These are phyloP conservation scores for Penicillium decumbens DNA, from an alignment of 2,329 filamentous ascomycete species.

Conservation along the genomic window DNA sequence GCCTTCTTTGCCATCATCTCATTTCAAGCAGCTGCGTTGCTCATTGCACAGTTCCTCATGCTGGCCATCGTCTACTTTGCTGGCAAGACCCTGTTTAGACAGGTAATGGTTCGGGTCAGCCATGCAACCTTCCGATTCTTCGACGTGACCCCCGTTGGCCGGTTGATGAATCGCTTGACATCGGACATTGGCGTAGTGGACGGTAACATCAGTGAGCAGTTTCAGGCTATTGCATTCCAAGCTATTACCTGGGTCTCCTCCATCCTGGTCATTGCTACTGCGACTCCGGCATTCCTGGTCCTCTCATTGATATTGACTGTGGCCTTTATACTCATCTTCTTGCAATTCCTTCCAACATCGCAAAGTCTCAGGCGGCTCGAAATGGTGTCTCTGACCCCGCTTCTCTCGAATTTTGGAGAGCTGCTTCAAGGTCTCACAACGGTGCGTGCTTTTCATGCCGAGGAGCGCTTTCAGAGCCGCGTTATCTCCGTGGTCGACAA, in stretches of 20 bases:
- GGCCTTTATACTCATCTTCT: slow-evolving; percentile 69
- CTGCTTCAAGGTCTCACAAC: slow-evolving; percentile 81
- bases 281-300: slow-evolving; percentile 70
- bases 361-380: slow-evolving; percentile 79
- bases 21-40: slow-evolving; percentile 55
- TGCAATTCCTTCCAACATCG: slow-evolving; percentile 73
- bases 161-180: slow-evolving; percentile 87
- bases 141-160: slow-evolving; percentile 81
- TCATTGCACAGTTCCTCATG: slow-evolving; percentile 62
- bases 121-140: slow-evolving; percentile 84
- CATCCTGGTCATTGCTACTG: slow-evolving; percentile 70
- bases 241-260: slow-evolving; percentile 67
- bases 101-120: slow-evolving; percentile 68
- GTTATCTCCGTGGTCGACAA: slow-evolving; percentile 78
- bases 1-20: slow-evolving; percentile 64
- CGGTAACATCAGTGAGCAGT: slow-evolving; percentile 71
- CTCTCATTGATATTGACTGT: slow-evolving; percentile 65
- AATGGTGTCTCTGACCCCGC: slow-evolving; percentile 80
- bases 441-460: slow-evolving; percentile 75
- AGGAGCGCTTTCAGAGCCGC: slow-evolving; percentile 71
- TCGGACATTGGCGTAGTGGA: slow-evolving; percentile 87
- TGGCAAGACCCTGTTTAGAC: slow-evolving; percentile 67
- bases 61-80: slow-evolving; percentile 75
- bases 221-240: slow-evolving; percentile 67
- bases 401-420: slow-evolving; percentile 90